Percentiles rank a stretch among this genome's conserved stretches.
phyloP scores from a whole-genome alignment of 2,329 filamentous ascomycete genomes.

The Apiospora sp. region DNA sequence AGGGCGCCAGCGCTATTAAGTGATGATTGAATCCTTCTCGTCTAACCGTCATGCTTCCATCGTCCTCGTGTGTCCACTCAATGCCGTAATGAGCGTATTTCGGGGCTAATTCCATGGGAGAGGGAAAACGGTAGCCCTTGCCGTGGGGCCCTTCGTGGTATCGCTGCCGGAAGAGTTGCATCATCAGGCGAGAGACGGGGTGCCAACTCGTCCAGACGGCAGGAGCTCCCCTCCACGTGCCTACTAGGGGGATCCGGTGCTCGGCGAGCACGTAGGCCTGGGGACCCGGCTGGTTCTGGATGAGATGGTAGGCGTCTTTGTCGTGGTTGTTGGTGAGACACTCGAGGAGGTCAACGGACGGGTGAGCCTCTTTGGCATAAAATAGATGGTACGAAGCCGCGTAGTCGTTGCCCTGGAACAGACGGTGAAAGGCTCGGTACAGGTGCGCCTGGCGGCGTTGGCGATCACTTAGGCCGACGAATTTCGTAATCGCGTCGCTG shows the following conservation, averaged over 20 bases:
- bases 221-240: background rate
- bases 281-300: background rate
- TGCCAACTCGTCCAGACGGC: background rate
- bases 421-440: too few species aligned
- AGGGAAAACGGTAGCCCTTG: background rate
- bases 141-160: background rate
- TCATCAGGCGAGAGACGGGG: background rate
- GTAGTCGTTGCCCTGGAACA: too few species aligned
- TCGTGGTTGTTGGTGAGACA: background rate
- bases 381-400: too few species aligned
- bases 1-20: too few species aligned
- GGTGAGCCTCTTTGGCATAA: too few species aligned
- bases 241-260: background rate
- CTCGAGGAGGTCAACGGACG: background rate
- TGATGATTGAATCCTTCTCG: too few species aligned
- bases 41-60: background rate
- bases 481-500: too few species aligned
- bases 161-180: background rate
- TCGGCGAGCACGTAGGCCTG: background rate
- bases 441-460: too few species aligned
- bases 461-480: too few species aligned
- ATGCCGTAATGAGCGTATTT: background rate
- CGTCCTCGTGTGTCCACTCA: background rate
- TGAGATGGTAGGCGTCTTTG: background rate
- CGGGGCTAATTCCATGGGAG: background rate